A percentile compares a stretch with the other conserved stretches of the same genome.
phyloP scores from a whole-genome alignment of 1,284 basidiomycete genomes.

The Violaceomyces palustris region DNA sequence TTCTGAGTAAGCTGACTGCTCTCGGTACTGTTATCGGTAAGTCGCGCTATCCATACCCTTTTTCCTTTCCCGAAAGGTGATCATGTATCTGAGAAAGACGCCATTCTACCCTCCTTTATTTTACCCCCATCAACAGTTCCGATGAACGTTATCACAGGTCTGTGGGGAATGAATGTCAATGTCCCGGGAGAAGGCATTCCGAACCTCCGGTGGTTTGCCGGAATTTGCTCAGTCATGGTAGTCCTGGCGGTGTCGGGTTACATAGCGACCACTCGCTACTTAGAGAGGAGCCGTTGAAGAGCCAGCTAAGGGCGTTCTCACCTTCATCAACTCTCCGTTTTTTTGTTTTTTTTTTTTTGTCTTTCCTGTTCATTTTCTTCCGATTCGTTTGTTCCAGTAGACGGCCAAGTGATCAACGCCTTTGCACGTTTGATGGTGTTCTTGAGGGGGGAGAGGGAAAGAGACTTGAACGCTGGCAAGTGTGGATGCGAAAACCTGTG shows the following conservation, averaged over 20 bases:
- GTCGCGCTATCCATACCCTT: not conserved
- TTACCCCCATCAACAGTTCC: constrained; percentile 56
- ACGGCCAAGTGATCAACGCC: too few relatives aligned
- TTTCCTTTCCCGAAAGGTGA: not conserved
- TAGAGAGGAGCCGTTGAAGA: constrained; percentile 29
- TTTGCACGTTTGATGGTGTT: too few relatives aligned
- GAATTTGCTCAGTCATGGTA: constrained; percentile 46
- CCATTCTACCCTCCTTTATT: too few relatives aligned
- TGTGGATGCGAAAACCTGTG: too few relatives aligned
- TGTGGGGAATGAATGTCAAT: constrained; percentile 53
- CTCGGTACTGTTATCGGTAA: constrained; percentile 80
- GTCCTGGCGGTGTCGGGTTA: constrained; percentile 48
- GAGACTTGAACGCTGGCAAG: too few relatives aligned
- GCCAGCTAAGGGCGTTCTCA: too few relatives aligned
- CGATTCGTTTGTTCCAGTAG: too few relatives aligned
- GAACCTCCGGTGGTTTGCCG: constrained; percentile 48
- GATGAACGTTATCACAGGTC: constrained; percentile 55
- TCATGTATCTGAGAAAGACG: not conserved
- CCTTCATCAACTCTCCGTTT: too few relatives aligned
- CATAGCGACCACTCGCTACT: constrained; percentile 47
- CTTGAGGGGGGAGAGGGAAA: too few relatives aligned
- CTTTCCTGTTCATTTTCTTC: too few relatives aligned
- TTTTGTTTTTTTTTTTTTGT: too few relatives aligned
- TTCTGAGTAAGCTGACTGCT: constrained; percentile 95
- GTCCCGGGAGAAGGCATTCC: constrained; percentile 45